Evolutionary conservation across 805 yeast genomes (phyloP), one percentile per base, ranked within the genome.

Genomic region (Yamadazyma tumulicola): DNA sequence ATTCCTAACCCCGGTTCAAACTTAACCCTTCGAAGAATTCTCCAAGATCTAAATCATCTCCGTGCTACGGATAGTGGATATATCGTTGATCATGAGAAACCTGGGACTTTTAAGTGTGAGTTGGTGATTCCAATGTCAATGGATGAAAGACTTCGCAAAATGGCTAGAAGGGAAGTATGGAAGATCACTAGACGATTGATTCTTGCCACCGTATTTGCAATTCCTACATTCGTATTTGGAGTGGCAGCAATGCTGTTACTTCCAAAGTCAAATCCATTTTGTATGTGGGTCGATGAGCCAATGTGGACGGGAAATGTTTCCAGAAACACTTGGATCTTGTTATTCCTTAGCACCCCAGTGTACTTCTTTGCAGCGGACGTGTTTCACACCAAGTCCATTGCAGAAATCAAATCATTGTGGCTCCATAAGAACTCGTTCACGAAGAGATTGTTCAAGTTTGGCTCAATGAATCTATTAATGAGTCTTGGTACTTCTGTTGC

Each of bases 391-490:
- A 84, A 82, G 48, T 85, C 91, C 0, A 10, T 76, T 19, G 70
- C 69, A 32, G 91, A 83, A 48, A 43, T 83, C 2, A 49, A 64
- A 35, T 61, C 76, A 3, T 52, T 83, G 19, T 82, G 86, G 85
- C 51, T 61, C 11, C 63, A 67, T 27, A 72, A 72, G 23, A 78
- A 74, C 29, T 59, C 79, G 1, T 75, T 79, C 70, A 60, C 51
- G 15, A 68, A 75, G 43, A 60, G 88, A 26, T 41, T 83, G 11
- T 71, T 83, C 42, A 71, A 72, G 46, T 84, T 84, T 55, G 94
- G 94, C 3, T 80, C 88, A 2, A 84, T 84, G 91, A 82, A 74
- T 50, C 53, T 83, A 42, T 67, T 84, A 43, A 79, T 84, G 81
- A 69, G 76, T 32, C 56, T 83, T 31, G 93, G 93, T 8, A 84